phyloP scores from a whole-genome alignment of 2,329 filamentous ascomycete species.

The Aspergillus ochraceus region DNA sequence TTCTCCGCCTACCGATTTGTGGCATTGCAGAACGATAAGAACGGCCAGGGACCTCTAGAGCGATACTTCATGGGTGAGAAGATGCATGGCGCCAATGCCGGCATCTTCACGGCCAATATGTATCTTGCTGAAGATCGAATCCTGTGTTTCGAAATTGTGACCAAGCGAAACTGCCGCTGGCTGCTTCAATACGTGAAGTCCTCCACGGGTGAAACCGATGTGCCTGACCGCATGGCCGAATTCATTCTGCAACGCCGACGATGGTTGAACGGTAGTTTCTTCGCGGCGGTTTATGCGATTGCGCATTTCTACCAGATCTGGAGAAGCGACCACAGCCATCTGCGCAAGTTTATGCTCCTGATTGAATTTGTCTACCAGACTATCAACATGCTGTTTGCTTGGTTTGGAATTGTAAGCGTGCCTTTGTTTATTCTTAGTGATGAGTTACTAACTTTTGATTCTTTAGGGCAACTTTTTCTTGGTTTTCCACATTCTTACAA shows the following conservation, averaged over 20 bases:
- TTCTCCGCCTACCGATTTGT: constrained; percentile 98
- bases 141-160: constrained; percentile 74
- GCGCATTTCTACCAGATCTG: constrained; percentile 96
- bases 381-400: constrained; percentile 94
- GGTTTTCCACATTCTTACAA: constrained; percentile 95
- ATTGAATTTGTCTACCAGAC: constrained; percentile 94
- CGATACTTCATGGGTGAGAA: constrained; percentile 98
- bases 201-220: constrained; percentile 93
- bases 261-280: constrained; percentile 98
- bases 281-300: constrained; percentile 92
- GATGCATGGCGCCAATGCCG: constrained; percentile 87
- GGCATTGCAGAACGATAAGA: constrained; percentile 95
- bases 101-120: constrained; percentile 92
- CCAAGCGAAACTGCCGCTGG: constrained; percentile 97
- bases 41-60: constrained; percentile 85
- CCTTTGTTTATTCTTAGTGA: background rate
- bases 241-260: constrained; percentile 92
- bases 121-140: constrained; percentile 54
- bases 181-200: constrained; percentile 98
- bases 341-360: constrained; percentile 86
- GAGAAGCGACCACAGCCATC: constrained; percentile 82
- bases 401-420: constrained; percentile 79
- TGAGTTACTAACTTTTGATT: constrained; percentile 9
- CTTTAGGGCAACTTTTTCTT: constrained; percentile 87
- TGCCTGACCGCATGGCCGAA: constrained; percentile 90